These are phyloP conservation scores for Suillus alpinus DNA, from an alignment of 768 basidiomycete genomes.

Conservation along the genomic window DNA sequence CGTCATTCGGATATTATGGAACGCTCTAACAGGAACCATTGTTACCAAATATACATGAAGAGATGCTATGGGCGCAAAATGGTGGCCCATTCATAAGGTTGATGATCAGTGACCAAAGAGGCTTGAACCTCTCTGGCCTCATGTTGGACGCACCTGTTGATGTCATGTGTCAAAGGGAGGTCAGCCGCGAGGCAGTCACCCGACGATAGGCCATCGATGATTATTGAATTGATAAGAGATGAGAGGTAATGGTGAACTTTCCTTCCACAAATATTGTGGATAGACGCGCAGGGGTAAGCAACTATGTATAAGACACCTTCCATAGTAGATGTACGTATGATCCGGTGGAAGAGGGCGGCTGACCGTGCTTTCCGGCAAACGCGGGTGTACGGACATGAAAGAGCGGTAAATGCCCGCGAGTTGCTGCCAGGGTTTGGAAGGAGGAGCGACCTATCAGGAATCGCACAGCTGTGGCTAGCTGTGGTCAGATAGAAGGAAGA, in stretches of 20 bases:
- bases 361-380: slow-evolving; percentile 24
- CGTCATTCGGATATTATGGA: slow-evolving; percentile 31
- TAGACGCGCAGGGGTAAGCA: slow-evolving; percentile 13
- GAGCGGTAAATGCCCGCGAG: slow-evolving; percentile 13
- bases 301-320: background rate
- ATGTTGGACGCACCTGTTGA: slow-evolving; percentile 30
- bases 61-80: slow-evolving; percentile 23
- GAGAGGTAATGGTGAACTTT: too few relatives aligned
- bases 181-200: slow-evolving; percentile 18
- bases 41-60: slow-evolving; percentile 28
- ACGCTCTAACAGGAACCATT: slow-evolving; percentile 18
- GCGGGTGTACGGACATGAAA: slow-evolving; percentile 34
- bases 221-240: slow-evolving; percentile 8
- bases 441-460: slow-evolving; percentile 1
- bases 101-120: slow-evolving; percentile 21
- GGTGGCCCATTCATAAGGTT: background rate
- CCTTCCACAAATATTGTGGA: slow-evolving; percentile 3
- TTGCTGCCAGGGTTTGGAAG: slow-evolving; percentile 15
- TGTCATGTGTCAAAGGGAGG: slow-evolving; percentile 29
- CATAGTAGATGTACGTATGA: slow-evolving; percentile 22
- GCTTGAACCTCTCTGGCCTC: slow-evolving; percentile 21
- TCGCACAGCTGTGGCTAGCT: background rate
- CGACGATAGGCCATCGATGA: slow-evolving; percentile 16
- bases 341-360: slow-evolving; percentile 26
- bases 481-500: slow-evolving; percentile 11